Conservation (phyloP, 805 yeast genomes). For the Saccharomycopsis microspora region DNA sequence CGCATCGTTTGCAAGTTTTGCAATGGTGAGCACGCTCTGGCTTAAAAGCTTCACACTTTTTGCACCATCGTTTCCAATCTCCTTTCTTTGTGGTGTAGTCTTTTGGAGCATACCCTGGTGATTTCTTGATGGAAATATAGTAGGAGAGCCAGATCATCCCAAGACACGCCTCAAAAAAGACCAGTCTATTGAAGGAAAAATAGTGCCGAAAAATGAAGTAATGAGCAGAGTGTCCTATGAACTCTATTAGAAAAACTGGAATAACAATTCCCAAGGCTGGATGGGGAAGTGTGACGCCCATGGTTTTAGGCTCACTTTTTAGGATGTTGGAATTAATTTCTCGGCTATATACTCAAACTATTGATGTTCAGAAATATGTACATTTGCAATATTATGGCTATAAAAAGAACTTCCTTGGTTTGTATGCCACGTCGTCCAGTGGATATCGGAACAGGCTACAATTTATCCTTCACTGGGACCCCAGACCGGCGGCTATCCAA, state of each 20-base stretch:
- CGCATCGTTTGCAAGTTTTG: conserved; percentile 59
- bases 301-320: too few species aligned
- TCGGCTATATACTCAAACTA: too few species aligned
- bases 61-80: conserved; percentile 29
- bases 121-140: conserved; percentile 46
- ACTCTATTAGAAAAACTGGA: conserved; percentile 49
- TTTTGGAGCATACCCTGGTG: conserved; percentile 61
- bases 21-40: conserved; percentile 87
- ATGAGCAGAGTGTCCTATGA: conserved; percentile 54
- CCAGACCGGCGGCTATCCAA: too few species aligned
- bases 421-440: too few species aligned
- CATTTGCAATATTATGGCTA: too few species aligned
- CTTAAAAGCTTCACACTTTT: conserved; percentile 59
- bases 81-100: conserved; percentile 21
- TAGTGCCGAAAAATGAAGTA: conserved; percentile 38
- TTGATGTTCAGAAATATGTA: too few species aligned
- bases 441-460: too few species aligned
- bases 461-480: too few species aligned
- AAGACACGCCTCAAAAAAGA: conserved; percentile 35
- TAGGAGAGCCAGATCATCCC: conserved; percentile 68
- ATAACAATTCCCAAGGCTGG: conserved; percentile 24
- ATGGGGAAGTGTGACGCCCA: conserved; percentile 6
- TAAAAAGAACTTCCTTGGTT: too few species aligned
- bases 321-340: too few species aligned
- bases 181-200: conserved; percentile 28